Conservation (phyloP, 2,329 filamentous ascomycete genomes). For the Pseudogymnoascus sp. region DNA sequence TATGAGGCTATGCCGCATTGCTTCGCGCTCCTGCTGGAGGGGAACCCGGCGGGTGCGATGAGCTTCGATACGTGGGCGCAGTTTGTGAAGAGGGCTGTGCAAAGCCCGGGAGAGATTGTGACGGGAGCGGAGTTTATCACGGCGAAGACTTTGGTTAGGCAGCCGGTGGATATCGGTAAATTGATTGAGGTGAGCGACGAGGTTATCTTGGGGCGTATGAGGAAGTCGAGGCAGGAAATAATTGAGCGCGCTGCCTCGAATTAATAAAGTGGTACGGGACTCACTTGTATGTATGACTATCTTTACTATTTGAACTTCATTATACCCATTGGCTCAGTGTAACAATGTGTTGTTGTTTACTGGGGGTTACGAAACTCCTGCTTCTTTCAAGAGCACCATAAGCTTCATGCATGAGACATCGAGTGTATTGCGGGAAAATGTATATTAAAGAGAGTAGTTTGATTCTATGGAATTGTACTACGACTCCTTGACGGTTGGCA, state of each 20-base stretch:
- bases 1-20: conserved; percentile 78
- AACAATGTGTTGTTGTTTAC: too few relatives aligned
- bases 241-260: conserved; percentile 14
- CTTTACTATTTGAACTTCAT: neutral
- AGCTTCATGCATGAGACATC: too few relatives aligned
- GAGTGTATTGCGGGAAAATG: neutral
- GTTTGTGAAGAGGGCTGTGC: conserved; percentile 44
- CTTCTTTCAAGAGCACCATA: too few relatives aligned
- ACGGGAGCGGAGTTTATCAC: conserved; percentile 40
- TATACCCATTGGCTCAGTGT: too few relatives aligned
- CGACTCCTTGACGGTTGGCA: too few relatives aligned
- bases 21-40: conserved; percentile 53
- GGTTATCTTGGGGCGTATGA: conserved; percentile 36
- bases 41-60: conserved; percentile 37
- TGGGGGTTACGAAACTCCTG: too few relatives aligned
- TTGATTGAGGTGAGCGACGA: conserved; percentile 39
- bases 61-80: conserved; percentile 49
- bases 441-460: neutral
- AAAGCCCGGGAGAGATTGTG: conserved; percentile 12
- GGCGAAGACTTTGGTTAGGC: conserved; percentile 46
- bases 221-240: conserved; percentile 21
- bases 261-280: neutral
- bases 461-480: neutral
- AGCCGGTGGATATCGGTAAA: conserved; percentile 36
- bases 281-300: neutral